Evolutionary conservation across 1,284 basidiomycete genomes (phyloP), one percentile per base, ranked within the genome.

Genomic region (Trametes polyzona): DNA sequence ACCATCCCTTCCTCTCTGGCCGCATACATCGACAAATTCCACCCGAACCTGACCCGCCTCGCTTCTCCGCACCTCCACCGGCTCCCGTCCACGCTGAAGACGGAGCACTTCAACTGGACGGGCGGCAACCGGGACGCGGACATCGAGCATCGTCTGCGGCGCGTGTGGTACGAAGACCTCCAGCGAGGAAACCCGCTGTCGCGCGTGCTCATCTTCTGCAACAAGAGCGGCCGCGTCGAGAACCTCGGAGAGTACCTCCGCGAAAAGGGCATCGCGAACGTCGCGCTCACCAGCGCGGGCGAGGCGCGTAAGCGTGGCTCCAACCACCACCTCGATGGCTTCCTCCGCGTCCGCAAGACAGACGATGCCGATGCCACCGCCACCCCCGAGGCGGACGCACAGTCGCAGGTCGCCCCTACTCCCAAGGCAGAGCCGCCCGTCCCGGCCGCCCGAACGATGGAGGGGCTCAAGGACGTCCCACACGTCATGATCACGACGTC

Each of bases 401-500:
- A 17, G 27, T 26, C 29, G n/a, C n/a, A 17, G 27, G 42, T 16
- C 27, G 26, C 37, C 17, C 4, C 39, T 11, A 8, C 7, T 4
- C 16, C 41, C 21, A 16, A 41, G 12, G 21, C 23, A 11, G 40
- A 41, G 23, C 7, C 21, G 14, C n/a, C 40, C 23, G 23, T 24
- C 23, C 21, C 50, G 9, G 39, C 36, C 17, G 43, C 55, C n/a
- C 29, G 23, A 21, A 33, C 57, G 53, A 50, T 51, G 23, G 62
- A 62, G 33, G 61, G 64, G 47, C 52, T 61, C 14, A 67, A 61
- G 50, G 66, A 72, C 4, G 64, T 65, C 0, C 85, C 90, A 14
- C 81, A 88, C 55, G 87, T 95, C 26, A 78, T 96, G 64, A 81
- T 96, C 55, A 95, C 94, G 23, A 96, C 94, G 0, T 95, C 93